Conservation (phyloP, 2,329 filamentous ascomycete genomes). For the Colletotrichum orchidophilum region DNA sequence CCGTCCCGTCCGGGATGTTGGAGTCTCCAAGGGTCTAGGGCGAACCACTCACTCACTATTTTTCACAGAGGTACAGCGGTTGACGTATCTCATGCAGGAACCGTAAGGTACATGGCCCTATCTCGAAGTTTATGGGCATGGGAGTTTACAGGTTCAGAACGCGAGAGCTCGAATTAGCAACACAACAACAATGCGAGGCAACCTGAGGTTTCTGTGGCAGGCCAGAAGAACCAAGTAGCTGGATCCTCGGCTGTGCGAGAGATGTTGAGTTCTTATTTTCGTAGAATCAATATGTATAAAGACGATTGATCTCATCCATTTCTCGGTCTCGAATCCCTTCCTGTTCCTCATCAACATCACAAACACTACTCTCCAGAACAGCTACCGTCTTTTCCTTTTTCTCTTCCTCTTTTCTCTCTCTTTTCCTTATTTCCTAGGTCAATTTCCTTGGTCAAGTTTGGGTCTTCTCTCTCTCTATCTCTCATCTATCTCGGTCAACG, state of each 20-base stretch:
- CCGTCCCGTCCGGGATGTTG: background rate
- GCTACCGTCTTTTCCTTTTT: slow-evolving; percentile 37
- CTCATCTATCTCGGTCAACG: slow-evolving; percentile 18
- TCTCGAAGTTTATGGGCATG: background rate
- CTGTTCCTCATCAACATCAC: slow-evolving; percentile 13
- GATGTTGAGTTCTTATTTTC: background rate
- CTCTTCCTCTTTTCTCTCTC: slow-evolving; percentile 36
- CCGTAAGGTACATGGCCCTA: background rate
- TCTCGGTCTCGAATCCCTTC: background rate
- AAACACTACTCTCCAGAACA: slow-evolving; percentile 29
- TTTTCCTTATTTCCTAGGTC: slow-evolving; percentile 39
- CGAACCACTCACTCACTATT: background rate
- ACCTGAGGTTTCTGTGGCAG: background rate
- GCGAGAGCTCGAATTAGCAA: slow-evolving; percentile 29
- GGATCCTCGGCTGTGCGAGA: background rate
- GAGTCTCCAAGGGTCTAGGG: background rate
- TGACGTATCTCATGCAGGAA: background rate
- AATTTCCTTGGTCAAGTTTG: slow-evolving; percentile 35
- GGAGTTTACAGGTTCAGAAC: slow-evolving; percentile 5
- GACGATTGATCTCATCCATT: background rate
- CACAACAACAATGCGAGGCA: slow-evolving; percentile 19
- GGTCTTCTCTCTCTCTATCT: slow-evolving; percentile 36
- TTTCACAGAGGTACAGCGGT: background rate
- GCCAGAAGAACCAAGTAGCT: background rate
- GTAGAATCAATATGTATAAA: slow-evolving; percentile 27